Evolutionary conservation across 225 moss, liverwort and hornwort genomes (phyloP), one percentile per base, ranked within the genome.

Genomic region (Neckera pumila): DNA sequence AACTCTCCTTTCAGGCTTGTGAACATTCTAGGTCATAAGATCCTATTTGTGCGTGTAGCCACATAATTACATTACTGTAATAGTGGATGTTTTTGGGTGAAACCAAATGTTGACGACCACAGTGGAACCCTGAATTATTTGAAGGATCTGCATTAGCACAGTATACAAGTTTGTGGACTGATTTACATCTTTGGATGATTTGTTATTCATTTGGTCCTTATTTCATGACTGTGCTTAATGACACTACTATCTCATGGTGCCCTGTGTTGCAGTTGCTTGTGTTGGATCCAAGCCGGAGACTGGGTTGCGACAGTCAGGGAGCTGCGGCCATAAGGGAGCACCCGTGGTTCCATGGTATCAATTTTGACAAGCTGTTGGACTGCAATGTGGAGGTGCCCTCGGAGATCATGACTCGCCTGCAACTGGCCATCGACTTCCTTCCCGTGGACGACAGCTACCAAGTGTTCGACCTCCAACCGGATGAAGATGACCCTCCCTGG

Each of bases 401-500:
- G 5, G 94, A 95, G 89, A 94, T 95, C 57, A 65, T 89, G 70
- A 91, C 89, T 3, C 95, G 95, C 54, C 84, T 95, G 23, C 92
- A 93, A 47, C 33, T 91, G 43, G 92, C 94, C 30, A 92, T 95
- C 47, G 93, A 94, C 72, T 92, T 92, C 28, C 86, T 90, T 53
- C 94, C 92, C 36, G 91, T 92, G 26, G 95, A 95, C 40, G 95
- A 95, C 62, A 86, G 87, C 84, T 95, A 95, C 84, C 95, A 95
- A 87, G 95, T 94, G 20, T 95, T 95, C 73, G 94, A 93, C 85
- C 92, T 95, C 6, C 94, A 89, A 66, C 91, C 92, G 5, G 92
- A 91, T 64, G 95, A 95, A 90, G 93, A 94, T 19, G 92, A 92
- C 67, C 94, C 95, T 12, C 93, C 92, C 20, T 95, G 95, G 95